phyloP scores from a whole-genome alignment of 2,329 filamentous ascomycete genomes.

The Penicillium vulpinum region DNA sequence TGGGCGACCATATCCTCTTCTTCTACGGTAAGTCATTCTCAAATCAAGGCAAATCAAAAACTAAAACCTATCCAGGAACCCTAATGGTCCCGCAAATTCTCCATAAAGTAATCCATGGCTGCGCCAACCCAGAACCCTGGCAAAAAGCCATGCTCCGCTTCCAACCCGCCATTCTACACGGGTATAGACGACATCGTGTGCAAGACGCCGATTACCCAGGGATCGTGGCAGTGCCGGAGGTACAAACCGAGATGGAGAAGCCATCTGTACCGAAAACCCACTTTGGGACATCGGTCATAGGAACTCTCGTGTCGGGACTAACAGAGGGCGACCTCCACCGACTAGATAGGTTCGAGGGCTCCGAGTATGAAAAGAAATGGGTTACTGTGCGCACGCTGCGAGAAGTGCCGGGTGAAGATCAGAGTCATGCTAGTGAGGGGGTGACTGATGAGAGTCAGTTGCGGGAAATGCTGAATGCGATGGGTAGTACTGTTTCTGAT shows the following conservation, averaged over 20 bases:
- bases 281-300: slow-evolving; percentile 60
- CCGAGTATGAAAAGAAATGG: slow-evolving; percentile 62
- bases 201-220: slow-evolving; percentile 74
- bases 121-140: slow-evolving; percentile 51
- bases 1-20: slow-evolving; percentile 58
- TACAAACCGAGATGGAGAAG: neutral
- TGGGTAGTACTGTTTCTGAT: slow-evolving; percentile 54
- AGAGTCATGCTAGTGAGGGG: slow-evolving; percentile 13
- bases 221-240: slow-evolving; percentile 52
- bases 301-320: slow-evolving; percentile 74
- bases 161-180: slow-evolving; percentile 72
- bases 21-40: slow-evolving; percentile 57
- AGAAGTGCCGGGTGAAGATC: slow-evolving; percentile 5
- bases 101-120: slow-evolving; percentile 76
- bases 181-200: slow-evolving; percentile 72
- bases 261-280: neutral
- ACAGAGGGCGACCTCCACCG: slow-evolving; percentile 73
- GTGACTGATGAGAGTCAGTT: slow-evolving; percentile 34
- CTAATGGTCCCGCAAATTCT: slow-evolving; percentile 87
- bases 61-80: slow-evolving; percentile 45
- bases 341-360: slow-evolving; percentile 80
- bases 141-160: slow-evolving; percentile 61
- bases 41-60: neutral
- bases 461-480: slow-evolving; percentile 45
- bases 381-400: slow-evolving; percentile 50